Evolutionary conservation across 2,329 filamentous ascomycete genomes (phyloP), one percentile per base, ranked within the genome.

Genomic region (Calonectria multiphialidica): DNA sequence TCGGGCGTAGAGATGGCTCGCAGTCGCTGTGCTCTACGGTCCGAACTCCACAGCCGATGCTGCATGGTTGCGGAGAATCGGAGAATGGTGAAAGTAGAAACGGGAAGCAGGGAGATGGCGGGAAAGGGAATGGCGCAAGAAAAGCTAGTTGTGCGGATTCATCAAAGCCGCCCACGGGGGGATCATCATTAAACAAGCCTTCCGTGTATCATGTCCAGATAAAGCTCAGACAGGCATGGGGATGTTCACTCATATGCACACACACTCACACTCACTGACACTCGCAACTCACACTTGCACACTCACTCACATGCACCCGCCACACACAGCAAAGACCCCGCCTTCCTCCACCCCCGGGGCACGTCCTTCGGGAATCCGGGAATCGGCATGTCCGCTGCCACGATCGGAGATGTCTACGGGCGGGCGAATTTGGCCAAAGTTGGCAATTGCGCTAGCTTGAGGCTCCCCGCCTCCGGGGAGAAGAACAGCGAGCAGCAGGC

Each of bases 361-460:
- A 37, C 16, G 28, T 15, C 47, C 53, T 35, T 72, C 71, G 71
- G 71, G 53, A 72, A 70, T 72, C 66, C 66, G 71, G 71, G 47
- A 70, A 72, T 70, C 67, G 71, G 71, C 45, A 72, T 72, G 44
- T 61, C 40, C 23, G 42, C 18, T 18, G 23, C 53, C 49, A n/a
- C 25, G 50, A 40, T 59, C 55, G 57, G 57, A 45, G 15, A 45
- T 9, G 37, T 62, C n/a, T 53, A 63, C 40, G 47, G 63, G 63
- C 40, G 47, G 63, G 63, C 33, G 35, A 50, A 8, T 23, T 4
- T 44, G 40, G 40, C 49, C n/a, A 35, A 21, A 44, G 40, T 44
- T 21, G 57, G 57, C 37, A 44, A 13, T 28, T 40, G 66, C 47
- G 42, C 66, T 66, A 61, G 62, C 59, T 42, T 62, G 37, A 64